phyloP scores from a whole-genome alignment of 495 filamentous ascomycete species.

The Hypoxylon lienhwacheense region DNA sequence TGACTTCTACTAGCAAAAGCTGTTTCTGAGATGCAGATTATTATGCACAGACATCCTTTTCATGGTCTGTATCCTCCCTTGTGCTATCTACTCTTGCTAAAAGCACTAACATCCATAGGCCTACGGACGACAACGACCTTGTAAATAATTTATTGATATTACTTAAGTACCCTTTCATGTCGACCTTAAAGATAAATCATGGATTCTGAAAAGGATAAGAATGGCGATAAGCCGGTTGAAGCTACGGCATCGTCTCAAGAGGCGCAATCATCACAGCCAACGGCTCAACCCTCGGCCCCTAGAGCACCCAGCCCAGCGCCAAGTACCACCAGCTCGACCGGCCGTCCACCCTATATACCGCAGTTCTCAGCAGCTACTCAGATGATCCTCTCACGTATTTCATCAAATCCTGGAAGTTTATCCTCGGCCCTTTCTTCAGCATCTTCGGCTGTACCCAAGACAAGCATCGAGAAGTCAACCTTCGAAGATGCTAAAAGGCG shows the following conservation, averaged over 20 bases:
- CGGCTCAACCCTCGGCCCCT: slow-evolving; percentile 5
- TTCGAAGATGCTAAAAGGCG: slow-evolving; percentile 54
- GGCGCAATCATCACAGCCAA: not conserved
- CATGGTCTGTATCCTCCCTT: not conserved
- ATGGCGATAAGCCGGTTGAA: slow-evolving; percentile 2
- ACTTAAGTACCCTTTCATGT: not conserved
- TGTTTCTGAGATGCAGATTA: not conserved
- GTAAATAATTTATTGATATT: not conserved
- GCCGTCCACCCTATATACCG: slow-evolving; percentile 48
- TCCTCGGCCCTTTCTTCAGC: slow-evolving; percentile 42
- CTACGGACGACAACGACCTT: no score
- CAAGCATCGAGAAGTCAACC: slow-evolving; percentile 40
- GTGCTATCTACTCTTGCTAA: no score
- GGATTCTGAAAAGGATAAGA: slow-evolving; percentile 10
- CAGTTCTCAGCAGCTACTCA: slow-evolving; percentile 59
- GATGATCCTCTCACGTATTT: slow-evolving; percentile 60
- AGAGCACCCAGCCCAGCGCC: slow-evolving; percentile 25
- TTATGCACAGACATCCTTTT: not conserved
- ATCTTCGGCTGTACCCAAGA: slow-evolving; percentile 34
- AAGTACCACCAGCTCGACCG: slow-evolving; percentile 26
- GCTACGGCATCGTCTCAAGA: not conserved
- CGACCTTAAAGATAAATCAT: not conserved
- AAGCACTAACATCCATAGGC: no score
- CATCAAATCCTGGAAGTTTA: slow-evolving; percentile 43
- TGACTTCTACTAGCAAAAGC: not conserved